These are phyloP conservation scores for Eucalyptus urophylla DNA, from an alignment of 345 rosid genomes.

Conservation along the genomic window DNA sequence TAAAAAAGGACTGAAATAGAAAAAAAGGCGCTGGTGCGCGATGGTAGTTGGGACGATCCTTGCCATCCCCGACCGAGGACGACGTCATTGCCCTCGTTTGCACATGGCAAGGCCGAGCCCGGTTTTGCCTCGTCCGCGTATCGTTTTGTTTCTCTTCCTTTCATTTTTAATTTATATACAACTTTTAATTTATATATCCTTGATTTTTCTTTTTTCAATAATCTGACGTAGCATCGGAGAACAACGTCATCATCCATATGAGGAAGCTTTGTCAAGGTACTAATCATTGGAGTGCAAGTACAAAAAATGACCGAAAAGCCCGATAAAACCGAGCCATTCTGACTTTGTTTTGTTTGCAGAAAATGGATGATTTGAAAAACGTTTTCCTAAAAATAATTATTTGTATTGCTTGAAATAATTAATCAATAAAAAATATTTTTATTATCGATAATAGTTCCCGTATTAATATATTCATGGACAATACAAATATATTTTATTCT, in stretches of 20 bases:
- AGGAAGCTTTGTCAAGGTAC: background rate
- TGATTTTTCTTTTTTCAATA: background rate
- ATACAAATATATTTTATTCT: no score
- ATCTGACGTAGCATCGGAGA: background rate
- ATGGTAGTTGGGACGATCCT: background rate
- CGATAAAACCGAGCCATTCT: background rate
- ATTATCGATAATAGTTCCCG: no score
- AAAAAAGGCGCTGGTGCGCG: background rate
- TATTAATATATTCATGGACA: background rate
- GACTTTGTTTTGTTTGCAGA: accelerated
- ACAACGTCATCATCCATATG: accelerated
- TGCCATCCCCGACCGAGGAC: background rate
- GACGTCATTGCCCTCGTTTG: no score
- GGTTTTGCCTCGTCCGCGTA: background rate
- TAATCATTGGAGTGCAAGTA: background rate
- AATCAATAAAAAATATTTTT: no score
- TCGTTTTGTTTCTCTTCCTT: background rate
- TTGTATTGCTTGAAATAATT: accelerated
- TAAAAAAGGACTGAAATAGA: background rate
- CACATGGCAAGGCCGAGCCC: no score
- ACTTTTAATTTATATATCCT: background rate
- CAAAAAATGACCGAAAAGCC: background rate
- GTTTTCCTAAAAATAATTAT: accelerated
- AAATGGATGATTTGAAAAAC: accelerated
- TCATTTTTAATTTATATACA: background rate